Percentiles rank a stretch among this genome's conserved stretches.
Conservation (phyloP, 257 asterid species). For the Solanum arcanum region DNA sequence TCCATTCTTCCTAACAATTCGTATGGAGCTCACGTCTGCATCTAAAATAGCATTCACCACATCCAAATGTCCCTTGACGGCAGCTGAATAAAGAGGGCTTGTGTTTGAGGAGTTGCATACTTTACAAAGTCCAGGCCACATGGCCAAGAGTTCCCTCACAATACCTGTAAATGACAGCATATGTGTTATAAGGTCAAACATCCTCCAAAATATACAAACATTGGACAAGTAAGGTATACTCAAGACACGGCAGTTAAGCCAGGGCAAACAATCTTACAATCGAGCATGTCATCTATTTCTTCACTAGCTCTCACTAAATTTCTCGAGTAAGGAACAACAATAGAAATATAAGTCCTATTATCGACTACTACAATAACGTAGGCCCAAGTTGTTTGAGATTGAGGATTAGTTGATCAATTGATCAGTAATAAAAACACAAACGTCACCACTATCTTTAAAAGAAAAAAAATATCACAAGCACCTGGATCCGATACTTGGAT, state of each 20-base stretch:
- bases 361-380: background rate
- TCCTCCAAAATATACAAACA: background rate
- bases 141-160: conserved; percentile 42
- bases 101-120: conserved; percentile 85
- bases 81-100: conserved; percentile 92
- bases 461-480: background rate
- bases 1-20: conserved; percentile 84
- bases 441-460: background rate
- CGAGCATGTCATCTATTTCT: background rate
- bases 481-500: background rate
- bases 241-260: background rate
- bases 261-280: background rate
- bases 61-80: conserved; percentile 60
- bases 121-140: conserved; percentile 94
- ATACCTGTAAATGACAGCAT: conserved; percentile 37
- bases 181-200: background rate
- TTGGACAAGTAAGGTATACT: background rate
- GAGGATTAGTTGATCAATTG: background rate
- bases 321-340: background rate
- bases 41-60: conserved; percentile 83
- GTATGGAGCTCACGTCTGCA: conserved; percentile 47
- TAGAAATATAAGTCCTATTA: background rate
- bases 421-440: background rate
- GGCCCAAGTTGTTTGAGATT: background rate
- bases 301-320: background rate